A percentile compares a stretch with the other conserved stretches of the same genome.
Conservation (phyloP, 768 basidiomycete species). For the Pleurotus eryngii region DNA sequence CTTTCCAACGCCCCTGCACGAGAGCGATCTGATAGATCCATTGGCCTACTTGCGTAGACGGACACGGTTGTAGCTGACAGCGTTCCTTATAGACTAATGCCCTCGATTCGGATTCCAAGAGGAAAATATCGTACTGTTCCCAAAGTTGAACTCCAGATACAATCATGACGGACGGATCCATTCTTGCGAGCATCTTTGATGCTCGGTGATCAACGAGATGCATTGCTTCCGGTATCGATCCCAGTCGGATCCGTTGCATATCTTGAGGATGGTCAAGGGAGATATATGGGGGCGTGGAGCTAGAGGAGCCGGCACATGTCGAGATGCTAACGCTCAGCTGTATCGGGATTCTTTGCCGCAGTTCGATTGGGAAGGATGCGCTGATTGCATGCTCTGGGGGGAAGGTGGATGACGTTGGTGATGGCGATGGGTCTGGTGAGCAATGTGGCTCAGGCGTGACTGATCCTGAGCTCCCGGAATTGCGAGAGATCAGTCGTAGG, state of each 20-base stretch:
- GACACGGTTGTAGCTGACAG: neutral
- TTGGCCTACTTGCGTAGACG: neutral
- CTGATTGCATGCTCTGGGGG: neutral
- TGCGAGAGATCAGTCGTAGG: slow-evolving; percentile 4
- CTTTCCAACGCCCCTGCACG: neutral
- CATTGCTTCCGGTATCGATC: neutral
- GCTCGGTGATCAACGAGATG: neutral
- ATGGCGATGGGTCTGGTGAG: neutral
- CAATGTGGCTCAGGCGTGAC: neutral
- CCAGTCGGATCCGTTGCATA: neutral
- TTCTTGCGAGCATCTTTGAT: neutral
- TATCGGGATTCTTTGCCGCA: no score
- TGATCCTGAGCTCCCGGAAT: neutral
- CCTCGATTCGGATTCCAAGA: neutral
- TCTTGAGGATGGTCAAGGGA: neutral
- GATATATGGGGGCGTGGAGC: neutral
- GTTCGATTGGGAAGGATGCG: neutral
- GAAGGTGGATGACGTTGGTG: neutral
- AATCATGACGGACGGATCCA: neutral
- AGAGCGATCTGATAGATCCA: neutral
- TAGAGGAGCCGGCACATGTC: neutral
- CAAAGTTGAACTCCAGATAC: neutral
- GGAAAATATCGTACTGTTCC: slow-evolving; percentile 1
- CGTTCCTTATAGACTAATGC: neutral
- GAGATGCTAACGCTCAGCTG: no score